Conservation (phyloP, 495 filamentous ascomycete genomes). For the Articulospora tetracladia region DNA sequence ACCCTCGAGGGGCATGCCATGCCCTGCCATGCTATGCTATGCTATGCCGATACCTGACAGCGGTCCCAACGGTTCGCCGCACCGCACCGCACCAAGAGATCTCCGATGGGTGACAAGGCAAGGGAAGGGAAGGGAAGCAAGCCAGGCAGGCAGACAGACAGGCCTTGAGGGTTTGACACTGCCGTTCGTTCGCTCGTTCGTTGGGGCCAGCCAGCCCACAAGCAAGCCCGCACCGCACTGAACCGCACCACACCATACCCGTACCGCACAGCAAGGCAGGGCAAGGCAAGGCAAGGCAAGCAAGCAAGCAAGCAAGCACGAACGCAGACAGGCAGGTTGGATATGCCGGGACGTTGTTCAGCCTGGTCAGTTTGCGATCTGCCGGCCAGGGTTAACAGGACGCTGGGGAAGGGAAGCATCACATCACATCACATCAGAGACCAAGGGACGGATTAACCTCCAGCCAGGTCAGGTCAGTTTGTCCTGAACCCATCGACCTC, state of each 20-base stretch:
- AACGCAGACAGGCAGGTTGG: conserved; percentile 1
- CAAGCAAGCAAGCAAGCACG: neutral
- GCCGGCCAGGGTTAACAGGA: conserved; percentile 21
- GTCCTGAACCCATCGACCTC: no score
- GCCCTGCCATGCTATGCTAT: neutral
- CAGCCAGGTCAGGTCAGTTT: no score
- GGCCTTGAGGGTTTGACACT: conserved; percentile 12
- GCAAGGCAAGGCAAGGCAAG: no score
- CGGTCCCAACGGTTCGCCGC: neutral
- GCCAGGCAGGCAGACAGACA: no score
- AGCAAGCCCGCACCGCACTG: no score
- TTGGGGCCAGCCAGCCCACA: neutral
- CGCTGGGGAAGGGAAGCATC: neutral
- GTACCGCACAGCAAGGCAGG: no score
- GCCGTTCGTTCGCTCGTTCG: neutral
- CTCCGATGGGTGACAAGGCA: conserved; percentile 15
- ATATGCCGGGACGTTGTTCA: conserved; percentile 19
- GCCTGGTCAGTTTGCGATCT: conserved; percentile 20
- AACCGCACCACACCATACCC: no score
- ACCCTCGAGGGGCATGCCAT: conserved; percentile 14
- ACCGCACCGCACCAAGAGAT: neutral
- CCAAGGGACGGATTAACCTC: no score
- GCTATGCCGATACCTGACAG: no score
- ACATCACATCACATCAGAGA: no score
- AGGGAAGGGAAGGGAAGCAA: neutral